phyloP scores from a whole-genome alignment of 768 basidiomycete species.

The Termitomyces sp. region DNA sequence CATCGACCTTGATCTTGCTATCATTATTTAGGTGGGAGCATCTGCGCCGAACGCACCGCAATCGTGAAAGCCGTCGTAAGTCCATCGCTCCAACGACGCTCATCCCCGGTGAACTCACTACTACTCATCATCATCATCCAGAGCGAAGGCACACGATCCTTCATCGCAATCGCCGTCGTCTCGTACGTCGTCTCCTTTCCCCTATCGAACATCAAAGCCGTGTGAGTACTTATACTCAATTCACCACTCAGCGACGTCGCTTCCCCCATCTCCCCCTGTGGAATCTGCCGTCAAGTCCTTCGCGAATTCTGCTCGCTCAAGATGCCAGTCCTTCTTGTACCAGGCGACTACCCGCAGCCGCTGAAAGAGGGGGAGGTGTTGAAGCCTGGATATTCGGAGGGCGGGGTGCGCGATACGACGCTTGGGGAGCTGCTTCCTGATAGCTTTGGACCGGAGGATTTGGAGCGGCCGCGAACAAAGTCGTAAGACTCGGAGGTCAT shows the following conservation, averaged over 20 bases:
- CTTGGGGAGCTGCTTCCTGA: conserved; percentile 75
- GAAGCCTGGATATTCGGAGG: conserved; percentile 42
- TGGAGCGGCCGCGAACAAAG: conserved; percentile 48
- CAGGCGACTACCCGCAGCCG: conserved; percentile 54
- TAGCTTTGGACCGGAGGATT: conserved; percentile 88
- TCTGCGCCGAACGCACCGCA: conserved; percentile 95
- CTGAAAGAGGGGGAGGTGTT: conserved; percentile 30
- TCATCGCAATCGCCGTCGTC: conserved; percentile 77
- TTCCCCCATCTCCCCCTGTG: conserved; percentile 78
- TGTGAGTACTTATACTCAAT: neutral
- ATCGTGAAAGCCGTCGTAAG: conserved; percentile 91
- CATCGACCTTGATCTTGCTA: neutral
- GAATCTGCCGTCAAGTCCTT: conserved; percentile 89
- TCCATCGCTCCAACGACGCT: conserved; percentile 7
- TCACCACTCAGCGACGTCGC: conserved; percentile 60
- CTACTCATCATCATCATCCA: conserved; percentile 25
- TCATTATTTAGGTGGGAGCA: conserved; percentile 64
- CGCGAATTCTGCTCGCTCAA: conserved; percentile 79
- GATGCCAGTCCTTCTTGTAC: conserved; percentile 73
- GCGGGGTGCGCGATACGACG: conserved; percentile 62
- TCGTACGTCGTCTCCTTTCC: conserved; percentile 46
- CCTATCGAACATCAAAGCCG: too few species aligned
- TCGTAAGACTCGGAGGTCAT: too few species aligned
- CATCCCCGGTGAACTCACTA: neutral
- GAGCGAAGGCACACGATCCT: conserved; percentile 77